Conservation (phyloP, 2,329 filamentous ascomycete species). For the Colletotrichum sp. region DNA sequence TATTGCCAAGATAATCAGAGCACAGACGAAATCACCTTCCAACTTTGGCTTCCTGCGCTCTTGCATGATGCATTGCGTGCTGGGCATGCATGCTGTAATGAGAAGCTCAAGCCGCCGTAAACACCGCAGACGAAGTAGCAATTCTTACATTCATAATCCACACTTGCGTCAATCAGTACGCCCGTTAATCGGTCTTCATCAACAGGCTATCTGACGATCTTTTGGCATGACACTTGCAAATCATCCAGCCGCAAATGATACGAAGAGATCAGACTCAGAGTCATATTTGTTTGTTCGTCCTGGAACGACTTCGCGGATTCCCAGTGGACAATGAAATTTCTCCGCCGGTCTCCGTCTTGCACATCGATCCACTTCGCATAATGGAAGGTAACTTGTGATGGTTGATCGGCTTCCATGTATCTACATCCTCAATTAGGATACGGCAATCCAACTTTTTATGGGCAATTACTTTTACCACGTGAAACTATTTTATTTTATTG, state of each 20-base stretch:
- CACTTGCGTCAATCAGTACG: neutral
- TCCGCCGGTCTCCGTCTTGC: neutral
- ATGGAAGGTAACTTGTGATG: neutral
- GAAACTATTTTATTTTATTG: rapidly evolving
- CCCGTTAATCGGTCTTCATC: neutral
- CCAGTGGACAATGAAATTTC: neutral
- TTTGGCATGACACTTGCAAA: neutral
- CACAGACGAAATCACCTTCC: neutral
- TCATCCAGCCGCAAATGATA: neutral
- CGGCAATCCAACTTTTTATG: no score
- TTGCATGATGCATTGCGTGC: neutral
- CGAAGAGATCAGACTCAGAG: neutral
- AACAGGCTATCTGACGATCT: neutral
- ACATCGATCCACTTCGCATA: neutral
- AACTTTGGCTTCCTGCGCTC: neutral
- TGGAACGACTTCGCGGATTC: neutral
- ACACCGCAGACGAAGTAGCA: neutral
- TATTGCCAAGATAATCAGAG: neutral
- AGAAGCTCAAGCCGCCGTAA: neutral
- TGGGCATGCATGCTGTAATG: neutral
- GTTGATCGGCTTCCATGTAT: neutral
- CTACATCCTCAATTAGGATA: rapidly evolving
- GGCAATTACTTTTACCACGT: rapidly evolving
- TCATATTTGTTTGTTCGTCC: neutral
- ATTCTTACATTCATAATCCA: neutral